Conservation (phyloP, 495 filamentous ascomycete genomes). For the Daldinia grandis region DNA sequence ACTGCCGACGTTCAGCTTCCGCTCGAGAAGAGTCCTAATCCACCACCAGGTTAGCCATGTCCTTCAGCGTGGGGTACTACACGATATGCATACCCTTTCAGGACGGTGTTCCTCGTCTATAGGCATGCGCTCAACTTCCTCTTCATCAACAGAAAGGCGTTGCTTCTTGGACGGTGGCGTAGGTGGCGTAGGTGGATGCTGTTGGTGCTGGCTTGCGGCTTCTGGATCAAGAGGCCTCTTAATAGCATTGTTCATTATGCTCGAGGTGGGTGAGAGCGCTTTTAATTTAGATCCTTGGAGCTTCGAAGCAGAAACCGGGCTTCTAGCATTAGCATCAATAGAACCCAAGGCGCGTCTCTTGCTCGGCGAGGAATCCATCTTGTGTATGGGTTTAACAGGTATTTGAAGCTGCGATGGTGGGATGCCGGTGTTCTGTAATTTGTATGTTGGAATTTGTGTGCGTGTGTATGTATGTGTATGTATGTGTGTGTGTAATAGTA, state of each 20-base stretch:
- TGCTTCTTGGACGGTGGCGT: slow-evolving; percentile 33
- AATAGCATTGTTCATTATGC: slow-evolving; percentile 2
- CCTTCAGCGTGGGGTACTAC: background rate
- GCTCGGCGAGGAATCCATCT: slow-evolving; percentile 51
- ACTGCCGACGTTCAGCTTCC: slow-evolving; percentile 24
- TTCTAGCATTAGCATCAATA: slow-evolving; percentile 53
- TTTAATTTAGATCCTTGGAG: slow-evolving; percentile 7
- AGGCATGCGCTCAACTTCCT: background rate
- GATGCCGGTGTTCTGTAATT: background rate
- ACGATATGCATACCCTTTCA: slow-evolving; percentile 7
- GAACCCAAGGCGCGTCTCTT: slow-evolving; percentile 58
- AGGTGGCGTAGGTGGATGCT: background rate
- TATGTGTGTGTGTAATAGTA: no score
- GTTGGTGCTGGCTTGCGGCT: slow-evolving; percentile 8
- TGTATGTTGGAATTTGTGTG: background rate
- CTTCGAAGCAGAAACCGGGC: slow-evolving; percentile 16
- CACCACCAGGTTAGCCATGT: slow-evolving; percentile 5
- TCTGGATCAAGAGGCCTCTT: slow-evolving; percentile 42
- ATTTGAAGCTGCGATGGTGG: background rate
- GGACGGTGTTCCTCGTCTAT: background rate
- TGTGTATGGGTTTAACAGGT: background rate
- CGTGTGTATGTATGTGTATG: background rate
- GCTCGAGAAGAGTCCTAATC: slow-evolving; percentile 16
- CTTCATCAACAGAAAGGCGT: slow-evolving; percentile 21
- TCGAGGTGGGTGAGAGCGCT: background rate